Evolutionary conservation across 768 basidiomycete species (phyloP).

Genomic region (Leccinum aurantiacum): DNA sequence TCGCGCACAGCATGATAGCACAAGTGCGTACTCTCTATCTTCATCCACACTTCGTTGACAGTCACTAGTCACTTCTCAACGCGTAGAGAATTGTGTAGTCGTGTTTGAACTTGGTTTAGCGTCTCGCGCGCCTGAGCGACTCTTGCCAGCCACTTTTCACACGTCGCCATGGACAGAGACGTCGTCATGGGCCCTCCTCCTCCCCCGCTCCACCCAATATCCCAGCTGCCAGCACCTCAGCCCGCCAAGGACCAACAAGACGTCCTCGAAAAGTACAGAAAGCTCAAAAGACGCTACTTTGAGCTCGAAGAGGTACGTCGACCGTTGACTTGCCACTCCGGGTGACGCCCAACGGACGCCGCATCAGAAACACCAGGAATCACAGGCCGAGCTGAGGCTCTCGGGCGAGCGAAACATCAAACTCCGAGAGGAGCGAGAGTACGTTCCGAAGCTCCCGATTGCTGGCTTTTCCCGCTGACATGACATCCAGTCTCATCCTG

Average conservation of each 20-base stretch:
- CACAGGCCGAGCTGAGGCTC: conserved; percentile 51
- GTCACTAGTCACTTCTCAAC: too few species aligned
- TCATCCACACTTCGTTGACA: too few species aligned
- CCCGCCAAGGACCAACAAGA: conserved; percentile 44
- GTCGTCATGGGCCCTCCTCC: conserved; percentile 52
- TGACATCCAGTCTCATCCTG: conserved; percentile 45
- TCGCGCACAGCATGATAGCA: too few species aligned
- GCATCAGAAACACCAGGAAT: conserved; percentile 59
- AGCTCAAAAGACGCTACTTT: conserved; percentile 63
- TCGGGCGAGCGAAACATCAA: conserved; percentile 65
- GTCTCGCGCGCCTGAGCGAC: conserved; percentile 25
- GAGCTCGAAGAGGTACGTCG: conserved; percentile 68
- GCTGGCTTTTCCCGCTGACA: conserved; percentile 3
- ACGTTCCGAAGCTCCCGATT: conserved; percentile 25
- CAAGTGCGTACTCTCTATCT: too few species aligned
- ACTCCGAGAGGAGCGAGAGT: conserved; percentile 65
- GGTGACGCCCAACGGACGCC: background rate
- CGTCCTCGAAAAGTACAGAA: conserved; percentile 59
- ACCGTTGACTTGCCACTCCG: background rate
- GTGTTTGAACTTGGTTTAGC: conserved; percentile 36
- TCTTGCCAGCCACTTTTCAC: conserved; percentile 25
- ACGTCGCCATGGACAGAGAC: conserved; percentile 43
- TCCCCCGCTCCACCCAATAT: conserved; percentile 33
- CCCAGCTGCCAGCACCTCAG: conserved; percentile 30
- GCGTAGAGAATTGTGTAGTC: conserved; percentile 25